These are phyloP conservation scores for Achlya hypogyna DNA, from an alignment of 352 stramenopile genomes.

Conservation along the genomic window DNA sequence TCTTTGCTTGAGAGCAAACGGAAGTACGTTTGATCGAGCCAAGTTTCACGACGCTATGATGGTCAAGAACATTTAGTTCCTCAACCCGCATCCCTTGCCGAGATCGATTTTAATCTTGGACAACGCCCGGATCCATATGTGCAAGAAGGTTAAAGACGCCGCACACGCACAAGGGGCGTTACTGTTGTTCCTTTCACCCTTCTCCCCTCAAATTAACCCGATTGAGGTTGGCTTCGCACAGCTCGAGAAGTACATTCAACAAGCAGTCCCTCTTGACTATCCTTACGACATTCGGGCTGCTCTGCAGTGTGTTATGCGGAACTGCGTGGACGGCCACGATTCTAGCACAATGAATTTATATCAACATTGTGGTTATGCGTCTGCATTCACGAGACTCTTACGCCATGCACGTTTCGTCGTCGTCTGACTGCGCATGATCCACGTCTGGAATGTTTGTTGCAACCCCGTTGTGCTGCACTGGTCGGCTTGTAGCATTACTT, in stretches of 20 bases:
- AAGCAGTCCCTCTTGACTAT: too few species aligned
- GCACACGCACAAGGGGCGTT: constrained; percentile 18
- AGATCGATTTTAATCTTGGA: constrained; percentile 25
- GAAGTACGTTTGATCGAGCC: constrained; percentile 21
- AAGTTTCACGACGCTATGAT: constrained; percentile 23
- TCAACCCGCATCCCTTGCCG: constrained; percentile 25
- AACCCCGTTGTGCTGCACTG: too few species aligned
- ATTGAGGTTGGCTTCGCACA: constrained; percentile 25
- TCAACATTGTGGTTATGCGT: too few species aligned
- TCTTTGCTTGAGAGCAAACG: constrained; percentile 19
- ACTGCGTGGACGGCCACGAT: too few species aligned
- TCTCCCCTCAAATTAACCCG: constrained; percentile 24
- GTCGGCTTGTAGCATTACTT: too few species aligned
- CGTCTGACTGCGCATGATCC: too few species aligned
- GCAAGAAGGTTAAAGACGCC: constrained; percentile 9
- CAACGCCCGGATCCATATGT: constrained; percentile 33
- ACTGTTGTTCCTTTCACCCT: constrained; percentile 20
- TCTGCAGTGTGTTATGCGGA: too few species aligned
- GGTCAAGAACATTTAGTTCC: constrained; percentile 19
- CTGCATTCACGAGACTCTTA: too few species aligned
- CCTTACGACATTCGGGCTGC: too few species aligned
- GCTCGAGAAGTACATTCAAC: constrained; percentile 23
- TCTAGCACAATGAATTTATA: too few species aligned
- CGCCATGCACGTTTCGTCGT: too few species aligned
- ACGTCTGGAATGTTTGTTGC: too few species aligned